Conservation (phyloP, 179 eudicot genomes). For the Sideroxylon spinosum region DNA sequence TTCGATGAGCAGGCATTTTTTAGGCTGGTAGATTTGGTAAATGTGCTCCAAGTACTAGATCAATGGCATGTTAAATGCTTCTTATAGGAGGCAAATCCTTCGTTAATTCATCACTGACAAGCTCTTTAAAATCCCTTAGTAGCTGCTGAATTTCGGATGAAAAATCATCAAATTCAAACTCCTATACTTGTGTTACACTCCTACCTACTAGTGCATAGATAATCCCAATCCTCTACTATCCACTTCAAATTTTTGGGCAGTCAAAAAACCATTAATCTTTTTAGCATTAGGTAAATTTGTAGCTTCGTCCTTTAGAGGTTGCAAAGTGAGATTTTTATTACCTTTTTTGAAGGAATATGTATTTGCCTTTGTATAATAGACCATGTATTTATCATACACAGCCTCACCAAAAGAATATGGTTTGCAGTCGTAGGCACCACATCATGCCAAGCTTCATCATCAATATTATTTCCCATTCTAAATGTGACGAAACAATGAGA, state of each 20-base stretch:
- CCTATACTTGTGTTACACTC: not conserved
- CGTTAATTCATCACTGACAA: not conserved
- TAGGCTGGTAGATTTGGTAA: not conserved
- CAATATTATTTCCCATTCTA: not conserved
- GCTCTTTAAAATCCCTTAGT: not conserved
- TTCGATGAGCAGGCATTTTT: not conserved
- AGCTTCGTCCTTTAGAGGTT: not conserved
- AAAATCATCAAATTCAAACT: not conserved
- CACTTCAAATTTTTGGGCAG: not conserved
- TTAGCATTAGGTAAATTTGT: not conserved
- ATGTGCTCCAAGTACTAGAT: not conserved
- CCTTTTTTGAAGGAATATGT: not conserved
- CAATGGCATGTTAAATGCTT: not conserved
- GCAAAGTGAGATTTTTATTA: not conserved
- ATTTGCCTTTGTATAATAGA: not conserved
- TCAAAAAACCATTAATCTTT: not conserved
- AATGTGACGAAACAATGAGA: not conserved
- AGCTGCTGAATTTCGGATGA: not conserved
- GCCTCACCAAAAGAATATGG: constrained; percentile 9
- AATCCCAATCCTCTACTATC: not conserved
- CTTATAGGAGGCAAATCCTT: not conserved
- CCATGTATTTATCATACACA: not conserved
- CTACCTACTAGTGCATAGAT: not conserved
- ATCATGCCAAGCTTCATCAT: not conserved
- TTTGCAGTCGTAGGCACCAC: not conserved